Evolutionary conservation across 2,329 filamentous ascomycete genomes (phyloP), one percentile per base, ranked within the genome.

Genomic region (Capronia epimyces): DNA sequence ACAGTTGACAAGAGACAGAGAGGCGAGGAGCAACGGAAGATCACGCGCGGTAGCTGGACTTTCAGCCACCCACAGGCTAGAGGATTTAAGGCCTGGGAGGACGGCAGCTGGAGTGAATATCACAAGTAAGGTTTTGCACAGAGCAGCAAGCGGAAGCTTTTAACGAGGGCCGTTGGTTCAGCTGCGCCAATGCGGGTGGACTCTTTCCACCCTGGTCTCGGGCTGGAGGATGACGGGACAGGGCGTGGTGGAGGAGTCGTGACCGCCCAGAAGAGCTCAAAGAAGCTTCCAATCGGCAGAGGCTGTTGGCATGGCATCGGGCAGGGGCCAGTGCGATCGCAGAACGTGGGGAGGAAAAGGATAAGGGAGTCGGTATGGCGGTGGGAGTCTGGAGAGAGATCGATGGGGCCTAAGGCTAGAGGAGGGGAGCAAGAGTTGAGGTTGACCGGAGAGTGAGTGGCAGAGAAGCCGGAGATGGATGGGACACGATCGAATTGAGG

Each of bases 31-130:
- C 15, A 37, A 37, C 6, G 34, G 16, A 37, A 8, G 34, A 18
- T 27, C 36, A 22, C 32, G n/a, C 16, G 34, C 34, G 34, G 34
- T 15, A 37, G 34, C 18, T 37, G 16, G 34, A 37, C 15, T 8
- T 37, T 37, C 34, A 32, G 12, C 34, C 34, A 37, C 34, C 16
- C 24, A 20, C 10, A 37, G 21, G 36, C 45, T 18, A 22, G 34
- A 31, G 29, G 31, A 13, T 34, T 24, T 13, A 41, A 31, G 45
- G 31, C 41, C 45, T 27, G 44, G 34, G 37, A 37, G 34, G 18
- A 37, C 7, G 34, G 15, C 8, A 37, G 34, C 34, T 37, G 34
- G 12, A 29, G 15, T 13, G 16, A 37, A 37, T 9, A 12, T 37
- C 34, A 15, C 20, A 37, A 9, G n/a, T n/a, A 37, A 37, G 15